These are phyloP conservation scores for Vitis riparia DNA, from an alignment of 164 flowering plant genomes.

Conservation along the genomic window DNA sequence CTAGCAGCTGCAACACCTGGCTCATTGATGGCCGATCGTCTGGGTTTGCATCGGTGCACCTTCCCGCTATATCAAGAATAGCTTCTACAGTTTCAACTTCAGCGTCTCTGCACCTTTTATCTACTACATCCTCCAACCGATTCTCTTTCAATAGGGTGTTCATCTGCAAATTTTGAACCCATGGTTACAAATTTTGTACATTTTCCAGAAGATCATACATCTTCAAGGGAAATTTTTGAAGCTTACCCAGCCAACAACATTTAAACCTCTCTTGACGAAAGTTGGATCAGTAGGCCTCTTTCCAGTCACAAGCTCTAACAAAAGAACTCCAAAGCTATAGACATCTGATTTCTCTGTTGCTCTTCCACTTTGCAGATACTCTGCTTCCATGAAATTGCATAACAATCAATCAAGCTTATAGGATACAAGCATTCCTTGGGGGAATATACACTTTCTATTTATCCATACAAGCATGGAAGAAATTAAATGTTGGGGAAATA, in stretches of 20 bases:
- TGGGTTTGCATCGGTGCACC: constrained; percentile 80
- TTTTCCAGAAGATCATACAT: background rate
- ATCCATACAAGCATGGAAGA: no score
- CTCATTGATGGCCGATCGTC: constrained; percentile 86
- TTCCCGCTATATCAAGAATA: constrained; percentile 69
- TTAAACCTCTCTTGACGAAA: constrained; percentile 77
- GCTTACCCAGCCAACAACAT: constrained; percentile 95
- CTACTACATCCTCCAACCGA: constrained; percentile 69
- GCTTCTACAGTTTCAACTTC: constrained; percentile 77
- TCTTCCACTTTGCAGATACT: constrained; percentile 88
- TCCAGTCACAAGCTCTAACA: constrained; percentile 95
- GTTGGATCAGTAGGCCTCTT: constrained; percentile 92
- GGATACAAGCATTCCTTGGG: no score
- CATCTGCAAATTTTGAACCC: constrained; percentile 50
- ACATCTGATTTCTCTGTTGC: constrained; percentile 94
- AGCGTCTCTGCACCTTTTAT: constrained; percentile 62
- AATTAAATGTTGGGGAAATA: no score
- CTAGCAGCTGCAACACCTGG: constrained; percentile 74
- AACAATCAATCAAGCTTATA: background rate
- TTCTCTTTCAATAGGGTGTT: constrained; percentile 69
- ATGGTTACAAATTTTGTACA: background rate
- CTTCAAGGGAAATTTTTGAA: background rate
- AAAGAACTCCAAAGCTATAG: constrained; percentile 93
- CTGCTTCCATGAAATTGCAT: constrained; percentile 28
- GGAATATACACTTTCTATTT: no score